Percentiles rank a stretch among this genome's conserved stretches.
These are phyloP conservation scores for Daldinia bambusicola DNA, from an alignment of 495 filamentous ascomycete genomes.

Conservation along the genomic window DNA sequence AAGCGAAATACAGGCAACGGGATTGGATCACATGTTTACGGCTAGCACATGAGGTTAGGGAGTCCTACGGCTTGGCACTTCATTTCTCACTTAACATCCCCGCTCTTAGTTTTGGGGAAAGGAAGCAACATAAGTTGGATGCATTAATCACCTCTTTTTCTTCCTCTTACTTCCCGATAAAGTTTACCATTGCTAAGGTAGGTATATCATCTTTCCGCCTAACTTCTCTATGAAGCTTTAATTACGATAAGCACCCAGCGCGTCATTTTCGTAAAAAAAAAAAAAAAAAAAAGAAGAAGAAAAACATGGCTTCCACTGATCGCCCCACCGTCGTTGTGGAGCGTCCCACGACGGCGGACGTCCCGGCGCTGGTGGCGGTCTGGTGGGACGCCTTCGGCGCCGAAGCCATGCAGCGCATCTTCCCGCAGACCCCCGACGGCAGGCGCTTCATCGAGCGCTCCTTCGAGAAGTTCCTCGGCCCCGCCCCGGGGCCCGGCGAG, in stretches of 20 bases:
- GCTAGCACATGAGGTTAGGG: too few relatives aligned
- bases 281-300: background rate
- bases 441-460: conserved; percentile 24
- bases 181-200: background rate
- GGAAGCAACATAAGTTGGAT: too few relatives aligned
- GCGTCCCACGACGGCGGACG: conserved; percentile 15
- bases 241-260: too few relatives aligned
- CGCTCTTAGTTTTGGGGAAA: background rate
- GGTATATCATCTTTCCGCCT: background rate
- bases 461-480: conserved; percentile 8
- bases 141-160: too few relatives aligned
- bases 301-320: background rate
- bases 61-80: background rate
- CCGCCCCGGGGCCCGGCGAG: background rate
- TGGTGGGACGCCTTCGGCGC: conserved; percentile 29
- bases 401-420: conserved; percentile 26
- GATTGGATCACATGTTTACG: too few relatives aligned
- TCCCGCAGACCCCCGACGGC: conserved; percentile 29
- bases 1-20: too few relatives aligned
- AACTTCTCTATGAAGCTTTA: too few relatives aligned
- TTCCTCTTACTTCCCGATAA: too few relatives aligned
- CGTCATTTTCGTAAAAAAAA: too few relatives aligned
- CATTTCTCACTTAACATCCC: background rate
- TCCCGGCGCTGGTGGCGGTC: conserved; percentile 15
- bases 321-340: conserved; percentile 15